Conservation (phyloP, 2,329 filamentous ascomycete genomes). For the Juglanconis juglandina region DNA sequence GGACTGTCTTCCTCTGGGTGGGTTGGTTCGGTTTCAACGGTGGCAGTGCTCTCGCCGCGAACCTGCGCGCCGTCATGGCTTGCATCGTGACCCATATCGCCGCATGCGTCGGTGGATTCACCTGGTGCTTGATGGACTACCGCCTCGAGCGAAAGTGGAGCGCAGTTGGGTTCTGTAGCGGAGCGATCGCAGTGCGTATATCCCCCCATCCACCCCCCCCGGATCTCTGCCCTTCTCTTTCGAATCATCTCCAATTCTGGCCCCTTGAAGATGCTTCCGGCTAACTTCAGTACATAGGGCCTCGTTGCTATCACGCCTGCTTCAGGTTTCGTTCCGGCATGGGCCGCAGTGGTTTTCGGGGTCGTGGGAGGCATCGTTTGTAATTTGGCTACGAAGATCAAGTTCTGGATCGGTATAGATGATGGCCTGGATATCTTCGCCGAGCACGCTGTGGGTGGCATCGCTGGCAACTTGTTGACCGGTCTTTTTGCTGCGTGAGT, state of each 20-base stretch:
- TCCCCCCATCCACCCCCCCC: no score
- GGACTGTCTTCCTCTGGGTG: constrained; percentile 79
- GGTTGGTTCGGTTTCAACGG: constrained; percentile 98
- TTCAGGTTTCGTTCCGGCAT: constrained; percentile 73
- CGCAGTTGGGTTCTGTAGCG: constrained; percentile 89
- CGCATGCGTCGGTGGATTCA: constrained; percentile 75
- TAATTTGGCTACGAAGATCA: constrained; percentile 86
- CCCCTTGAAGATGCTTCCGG: neutral
- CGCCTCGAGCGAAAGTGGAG: constrained; percentile 92
- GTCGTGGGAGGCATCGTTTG: constrained; percentile 61
- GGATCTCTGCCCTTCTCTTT: no score
- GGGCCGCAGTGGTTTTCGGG: constrained; percentile 57
- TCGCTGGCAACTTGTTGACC: constrained; percentile 75
- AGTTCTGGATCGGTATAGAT: constrained; percentile 70
- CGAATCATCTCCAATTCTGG: neutral
- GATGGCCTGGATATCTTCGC: constrained; percentile 90
- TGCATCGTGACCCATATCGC: constrained; percentile 85
- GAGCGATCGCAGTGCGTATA: constrained; percentile 60
- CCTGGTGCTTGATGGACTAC: constrained; percentile 84
- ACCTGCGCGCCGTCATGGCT: constrained; percentile 85
- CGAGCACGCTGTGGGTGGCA: constrained; percentile 81
- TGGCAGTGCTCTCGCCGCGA: constrained; percentile 75
- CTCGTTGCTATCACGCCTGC: constrained; percentile 85
- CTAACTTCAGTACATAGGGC: constrained; percentile 37
- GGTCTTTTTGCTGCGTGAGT: constrained; percentile 70